These are phyloP conservation scores for Tephrocybe sp. DNA, from an alignment of 768 basidiomycete species.

Conservation along the genomic window DNA sequence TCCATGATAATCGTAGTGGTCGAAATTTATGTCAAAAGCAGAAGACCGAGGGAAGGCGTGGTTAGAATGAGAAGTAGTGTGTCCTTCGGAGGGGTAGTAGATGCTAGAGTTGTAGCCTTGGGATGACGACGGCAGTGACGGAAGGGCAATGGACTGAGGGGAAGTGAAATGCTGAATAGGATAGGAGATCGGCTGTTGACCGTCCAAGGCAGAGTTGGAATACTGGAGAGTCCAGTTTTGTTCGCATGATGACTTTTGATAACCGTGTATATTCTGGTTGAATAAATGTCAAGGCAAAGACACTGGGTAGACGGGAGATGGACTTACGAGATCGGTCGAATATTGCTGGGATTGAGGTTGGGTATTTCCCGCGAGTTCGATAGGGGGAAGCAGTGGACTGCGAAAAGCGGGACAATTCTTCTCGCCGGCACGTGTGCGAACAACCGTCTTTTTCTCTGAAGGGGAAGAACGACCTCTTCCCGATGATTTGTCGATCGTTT, in stretches of 20 bases:
- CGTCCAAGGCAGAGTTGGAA: neutral
- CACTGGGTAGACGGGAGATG: neutral
- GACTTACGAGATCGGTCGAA: slow-evolving; percentile 3
- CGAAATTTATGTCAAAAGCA: slow-evolving; percentile 3
- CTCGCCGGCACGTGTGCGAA: neutral
- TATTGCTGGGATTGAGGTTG: neutral
- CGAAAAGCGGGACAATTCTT: slow-evolving; percentile 23
- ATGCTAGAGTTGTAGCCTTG: neutral
- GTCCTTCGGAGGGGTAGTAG: slow-evolving; percentile 1
- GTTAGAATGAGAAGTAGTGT: neutral
- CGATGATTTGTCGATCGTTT: slow-evolving; percentile 22
- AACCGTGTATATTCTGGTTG: neutral
- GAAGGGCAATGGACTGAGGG: neutral
- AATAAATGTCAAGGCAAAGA: neutral
- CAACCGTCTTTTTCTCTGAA: slow-evolving; percentile 2
- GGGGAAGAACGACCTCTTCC: slow-evolving; percentile 9
- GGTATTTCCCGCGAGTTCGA: neutral
- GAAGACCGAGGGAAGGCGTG: slow-evolving; percentile 4
- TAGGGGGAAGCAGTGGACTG: slow-evolving; percentile 28
- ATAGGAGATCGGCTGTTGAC: slow-evolving; percentile 1
- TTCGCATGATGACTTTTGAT: slow-evolving; percentile 1
- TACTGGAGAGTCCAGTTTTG: slow-evolving; percentile 6
- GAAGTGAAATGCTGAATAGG: slow-evolving; percentile 3
- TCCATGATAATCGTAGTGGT: neutral
- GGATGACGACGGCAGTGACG: neutral